Evolutionary conservation across 164 flowering plant species (phyloP), one percentile per base, ranked within the genome.

Genomic region (Malania oleifera): DNA sequence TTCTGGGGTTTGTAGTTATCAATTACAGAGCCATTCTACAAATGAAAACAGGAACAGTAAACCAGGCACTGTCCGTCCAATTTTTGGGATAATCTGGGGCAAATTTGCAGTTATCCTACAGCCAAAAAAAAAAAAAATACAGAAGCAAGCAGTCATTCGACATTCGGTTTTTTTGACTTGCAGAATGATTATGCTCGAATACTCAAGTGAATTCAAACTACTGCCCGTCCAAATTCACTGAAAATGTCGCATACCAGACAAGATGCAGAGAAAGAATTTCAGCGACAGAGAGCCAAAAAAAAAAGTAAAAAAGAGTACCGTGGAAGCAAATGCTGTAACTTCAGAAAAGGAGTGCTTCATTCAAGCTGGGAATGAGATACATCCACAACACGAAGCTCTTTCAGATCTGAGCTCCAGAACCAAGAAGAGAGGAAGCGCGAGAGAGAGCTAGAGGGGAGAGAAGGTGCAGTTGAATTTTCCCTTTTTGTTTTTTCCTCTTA

Each of bases 351-450:
- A 40, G 4, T 28, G 58, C 46, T 22, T n/a, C 68, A 57, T 50
- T 50, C n/a, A 31, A 59, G 34, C 43, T 46, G 22, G n/a, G 13
- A 12, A 34, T 9, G 25, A 17, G 26, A 23, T 11, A 31, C 26
- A 43, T 38, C 23, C 38, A 44, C 17, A 61, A 54, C 62, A 49
- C 39, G 1, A 47, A 46, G 45, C n/a, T n/a, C n/a, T n/a, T 53
- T 65, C 64, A 61, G 75, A 72, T 68, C 75, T 67, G 64, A 61
- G 43, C 12, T 25, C 11, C 14, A 1, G 15, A 10, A 47, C 20
- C 27, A 9, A 4, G 35, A 17, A 34, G 59, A 55, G 14, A n/a
- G 17, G 17, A 9, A 24, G 27, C 20, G 38, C 29, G 14, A 34
- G 44, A 23, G 44, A 47, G 35, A 41, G 24, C 5, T 1, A n/a